phyloP scores from a whole-genome alignment of 2,329 filamentous ascomycete genomes.

The Lasiodiplodia hormozganensis region DNA sequence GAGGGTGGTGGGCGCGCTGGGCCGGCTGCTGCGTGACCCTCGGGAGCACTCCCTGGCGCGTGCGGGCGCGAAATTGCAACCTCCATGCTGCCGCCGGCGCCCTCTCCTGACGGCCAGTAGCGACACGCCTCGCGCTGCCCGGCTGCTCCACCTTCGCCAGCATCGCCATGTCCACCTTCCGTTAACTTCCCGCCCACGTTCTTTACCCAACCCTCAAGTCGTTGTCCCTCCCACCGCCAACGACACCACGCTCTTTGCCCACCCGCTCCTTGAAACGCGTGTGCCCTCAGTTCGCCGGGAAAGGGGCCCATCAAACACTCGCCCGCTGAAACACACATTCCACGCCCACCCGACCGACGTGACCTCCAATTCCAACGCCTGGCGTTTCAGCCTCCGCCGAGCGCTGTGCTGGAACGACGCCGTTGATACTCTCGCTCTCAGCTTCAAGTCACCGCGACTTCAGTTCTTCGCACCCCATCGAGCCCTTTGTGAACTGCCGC shows the following conservation, averaged over 20 bases:
- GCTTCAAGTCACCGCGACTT: constrained; percentile 3
- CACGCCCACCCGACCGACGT: constrained; percentile 36
- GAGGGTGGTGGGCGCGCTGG: constrained; percentile 16
- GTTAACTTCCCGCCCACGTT: constrained; percentile 28
- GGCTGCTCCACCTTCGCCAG: constrained; percentile 28
- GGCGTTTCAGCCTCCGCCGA: constrained; percentile 42
- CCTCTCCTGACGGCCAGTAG: constrained; percentile 28
- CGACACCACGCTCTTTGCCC: constrained; percentile 30
- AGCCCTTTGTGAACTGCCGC: background rate
- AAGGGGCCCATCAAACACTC: constrained; percentile 39
- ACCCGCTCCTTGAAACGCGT: constrained; percentile 28
- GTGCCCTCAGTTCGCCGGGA: constrained; percentile 32
- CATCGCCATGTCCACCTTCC: constrained; percentile 29
- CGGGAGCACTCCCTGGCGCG: background rate
- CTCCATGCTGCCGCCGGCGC: constrained; percentile 25
- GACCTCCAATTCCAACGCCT: constrained; percentile 41
- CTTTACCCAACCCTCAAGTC: constrained; percentile 20
- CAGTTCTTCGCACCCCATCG: background rate
- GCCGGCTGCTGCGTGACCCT: constrained; percentile 21
- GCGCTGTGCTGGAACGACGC: constrained; percentile 24
- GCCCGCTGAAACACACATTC: constrained; percentile 43
- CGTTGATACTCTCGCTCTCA: constrained; percentile 23
- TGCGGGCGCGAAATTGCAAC: constrained; percentile 18
- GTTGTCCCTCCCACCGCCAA: constrained; percentile 24
- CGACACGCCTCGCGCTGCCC: constrained; percentile 24